phyloP scores from a whole-genome alignment of 73 alveolate species.

The Paramecium biaurelia region DNA sequence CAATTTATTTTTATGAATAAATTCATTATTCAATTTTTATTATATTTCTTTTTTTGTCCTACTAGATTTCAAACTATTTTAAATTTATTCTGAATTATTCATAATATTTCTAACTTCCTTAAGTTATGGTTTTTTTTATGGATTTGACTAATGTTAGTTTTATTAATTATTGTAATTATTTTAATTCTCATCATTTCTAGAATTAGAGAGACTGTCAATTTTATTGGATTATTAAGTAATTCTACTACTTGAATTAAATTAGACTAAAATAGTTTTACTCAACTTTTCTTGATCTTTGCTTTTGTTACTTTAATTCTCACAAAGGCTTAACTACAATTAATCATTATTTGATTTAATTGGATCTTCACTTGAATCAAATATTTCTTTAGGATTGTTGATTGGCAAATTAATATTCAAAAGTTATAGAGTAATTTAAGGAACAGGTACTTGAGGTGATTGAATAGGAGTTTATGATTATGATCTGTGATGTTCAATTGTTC shows the following conservation, averaged over 20 bases:
- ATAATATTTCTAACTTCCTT: conserved; percentile 9
- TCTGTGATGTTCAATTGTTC: background rate
- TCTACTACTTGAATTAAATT: background rate
- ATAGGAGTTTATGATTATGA: conserved; percentile 7
- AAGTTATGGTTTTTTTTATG: background rate
- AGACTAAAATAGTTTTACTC: background rate
- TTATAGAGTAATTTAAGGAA: background rate
- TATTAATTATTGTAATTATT: background rate
- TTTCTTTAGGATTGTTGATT: background rate
- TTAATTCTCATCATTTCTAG: background rate
- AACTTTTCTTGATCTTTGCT: background rate
- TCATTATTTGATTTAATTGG: background rate
- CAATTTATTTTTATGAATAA: background rate
- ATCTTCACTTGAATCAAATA: conserved; percentile 19
- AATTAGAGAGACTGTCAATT: background rate
- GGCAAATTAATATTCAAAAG: background rate
- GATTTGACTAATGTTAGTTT: background rate
- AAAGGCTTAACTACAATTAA: background rate
- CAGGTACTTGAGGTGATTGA: background rate
- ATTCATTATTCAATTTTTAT: background rate
- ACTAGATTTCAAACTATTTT: background rate
- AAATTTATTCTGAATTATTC: background rate
- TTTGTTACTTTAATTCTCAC: background rate
- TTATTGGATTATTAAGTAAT: background rate
- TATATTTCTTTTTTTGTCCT: background rate